Percentiles rank a stretch among this genome's conserved stretches.
phyloP scores from a whole-genome alignment of 1,284 basidiomycete species.

The Ceratobasidium sp. region DNA sequence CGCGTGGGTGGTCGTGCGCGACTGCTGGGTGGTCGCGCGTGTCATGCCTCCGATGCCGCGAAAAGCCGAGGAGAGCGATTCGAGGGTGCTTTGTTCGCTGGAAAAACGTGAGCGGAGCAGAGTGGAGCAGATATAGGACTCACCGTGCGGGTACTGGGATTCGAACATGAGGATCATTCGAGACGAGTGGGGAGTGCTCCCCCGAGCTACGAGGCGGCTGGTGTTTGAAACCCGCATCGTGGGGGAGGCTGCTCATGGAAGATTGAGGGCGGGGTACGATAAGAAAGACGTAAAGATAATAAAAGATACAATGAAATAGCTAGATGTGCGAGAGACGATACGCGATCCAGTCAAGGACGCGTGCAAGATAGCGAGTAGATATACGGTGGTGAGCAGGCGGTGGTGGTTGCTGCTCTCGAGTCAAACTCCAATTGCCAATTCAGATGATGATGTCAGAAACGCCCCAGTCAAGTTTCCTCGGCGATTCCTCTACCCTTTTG shows the following conservation, averaged over 20 bases:
- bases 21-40: conserved; percentile 28
- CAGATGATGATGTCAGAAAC: conserved; percentile 40
- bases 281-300: conserved; percentile 35
- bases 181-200: conserved; percentile 17
- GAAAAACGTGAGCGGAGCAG: background rate
- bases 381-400: background rate
- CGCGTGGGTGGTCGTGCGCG: conserved; percentile 26
- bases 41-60: conserved; percentile 39
- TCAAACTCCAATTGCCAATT: conserved; percentile 33
- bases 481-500: background rate
- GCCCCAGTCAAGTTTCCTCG: conserved; percentile 30
- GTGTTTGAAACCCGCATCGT: conserved; percentile 30
- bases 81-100: conserved; percentile 43
- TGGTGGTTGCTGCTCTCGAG: conserved; percentile 30
- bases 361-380: conserved; percentile 17
- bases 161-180: conserved; percentile 17
- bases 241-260: conserved; percentile 36
- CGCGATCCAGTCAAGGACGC: conserved; percentile 43
- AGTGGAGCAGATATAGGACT: background rate
- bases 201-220: conserved; percentile 8
- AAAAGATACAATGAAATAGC: conserved; percentile 7
- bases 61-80: conserved; percentile 32
- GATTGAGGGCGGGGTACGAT: conserved; percentile 4
- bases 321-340: background rate
- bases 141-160: conserved; percentile 30